Base-by-base conservation (phyloP, 257 asterid species). In the Buddleja alternifolia region DNA sequence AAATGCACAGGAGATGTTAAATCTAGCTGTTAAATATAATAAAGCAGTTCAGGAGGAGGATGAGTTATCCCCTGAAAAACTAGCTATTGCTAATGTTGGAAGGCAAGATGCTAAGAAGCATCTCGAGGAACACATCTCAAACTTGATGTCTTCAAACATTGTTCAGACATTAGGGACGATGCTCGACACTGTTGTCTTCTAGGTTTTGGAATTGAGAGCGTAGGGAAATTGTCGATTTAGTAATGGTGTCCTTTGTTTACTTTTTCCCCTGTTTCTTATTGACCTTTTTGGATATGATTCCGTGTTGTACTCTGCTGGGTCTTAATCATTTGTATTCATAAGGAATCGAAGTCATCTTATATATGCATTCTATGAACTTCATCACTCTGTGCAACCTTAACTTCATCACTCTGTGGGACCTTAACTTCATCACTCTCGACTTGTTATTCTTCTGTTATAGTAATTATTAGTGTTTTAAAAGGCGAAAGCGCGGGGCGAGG, bases 31-130 rank as follows among this genome's bases (percentile, higher is more conserved):
- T 20, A 90, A 88, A 73, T 90, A 90, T 47, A 90, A 90, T 21
- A 90, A 88, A 83, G 96, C 94, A 12, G 97, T 88, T 74, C 96
- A 88, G 78, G 96, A 90, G 52, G 97, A 90, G 79, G 97, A 88
- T 29, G 96, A 90, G 82, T 73, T 90, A 76, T 29, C 93, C 0
- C 96, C 95, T 3, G 97, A 90, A 63, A 91, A 86, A 73, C 81
- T 91, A 39, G 96, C 92, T 3, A 86, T 89, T 60, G 96, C 90
- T n/a, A 86, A 86, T 60, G 96, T 89, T 63, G 96, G 96, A 71
- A 86, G 86, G 73, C 94, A 89, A 75, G 96, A 89, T 23, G 96
- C 94, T 0, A 89, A 89, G 81, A 89, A 89, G 81, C 94, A 89
- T 77, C 86, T 86, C 3, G 93, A 86, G 77, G 96, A 88, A 61